These are phyloP conservation scores for Cylindrotheca fusiformis DNA, from an alignment of 108 stramenopile genomes.

Conservation along the genomic window DNA sequence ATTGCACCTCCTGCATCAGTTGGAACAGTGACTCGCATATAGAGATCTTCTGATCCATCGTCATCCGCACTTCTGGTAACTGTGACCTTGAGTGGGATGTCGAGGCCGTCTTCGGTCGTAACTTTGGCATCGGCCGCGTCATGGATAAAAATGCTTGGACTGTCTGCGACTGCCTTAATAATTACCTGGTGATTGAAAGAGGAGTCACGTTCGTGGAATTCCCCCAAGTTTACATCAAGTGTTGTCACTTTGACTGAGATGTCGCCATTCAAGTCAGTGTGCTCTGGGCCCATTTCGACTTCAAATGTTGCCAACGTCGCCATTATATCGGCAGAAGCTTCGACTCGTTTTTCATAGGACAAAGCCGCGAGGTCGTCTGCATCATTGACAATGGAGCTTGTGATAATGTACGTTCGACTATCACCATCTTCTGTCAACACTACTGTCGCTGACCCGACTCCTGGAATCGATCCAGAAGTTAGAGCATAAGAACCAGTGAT, in stretches of 20 bases:
- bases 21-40: not conserved
- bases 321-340: not conserved
- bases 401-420: not conserved
- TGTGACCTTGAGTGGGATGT: conserved; percentile 3
- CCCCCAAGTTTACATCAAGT: conserved; percentile 9
- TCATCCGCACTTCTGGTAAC: not conserved
- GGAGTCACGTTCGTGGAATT: too few relatives aligned
- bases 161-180: conserved; percentile 12
- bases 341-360: not conserved
- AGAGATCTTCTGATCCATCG: conserved; percentile 4
- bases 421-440: not conserved
- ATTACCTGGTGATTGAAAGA: not conserved
- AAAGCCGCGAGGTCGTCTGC: not conserved
- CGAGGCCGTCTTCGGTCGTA: not conserved
- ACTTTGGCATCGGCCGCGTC: too few relatives aligned
- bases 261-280: not conserved
- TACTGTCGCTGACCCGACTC: not conserved
- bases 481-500: not conserved
- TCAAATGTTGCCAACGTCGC: not conserved
- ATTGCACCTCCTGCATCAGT: not conserved
- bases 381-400: not conserved
- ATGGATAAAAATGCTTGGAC: conserved; percentile 1
- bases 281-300: conserved; percentile 1
- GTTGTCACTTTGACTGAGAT: conserved; percentile 4
- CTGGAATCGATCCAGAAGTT: not conserved